A percentile compares a stretch with the other conserved stretches of the same genome.
Conservation (phyloP, 2,329 filamentous ascomycete genomes). For the Colletotrichum melonis region DNA sequence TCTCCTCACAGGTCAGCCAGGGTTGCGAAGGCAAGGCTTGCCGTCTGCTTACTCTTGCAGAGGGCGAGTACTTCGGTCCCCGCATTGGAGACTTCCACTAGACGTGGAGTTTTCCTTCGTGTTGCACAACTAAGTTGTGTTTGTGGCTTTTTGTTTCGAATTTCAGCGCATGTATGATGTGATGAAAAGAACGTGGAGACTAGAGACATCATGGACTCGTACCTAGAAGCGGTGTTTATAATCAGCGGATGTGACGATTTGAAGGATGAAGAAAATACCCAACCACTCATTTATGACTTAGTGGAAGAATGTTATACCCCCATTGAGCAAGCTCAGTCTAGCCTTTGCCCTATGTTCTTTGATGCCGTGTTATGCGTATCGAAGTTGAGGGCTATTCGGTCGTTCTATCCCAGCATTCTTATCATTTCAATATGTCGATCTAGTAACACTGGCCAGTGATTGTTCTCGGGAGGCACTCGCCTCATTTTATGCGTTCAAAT, state of each 20-base stretch:
- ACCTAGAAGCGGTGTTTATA: not conserved
- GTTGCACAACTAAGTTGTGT: not conserved
- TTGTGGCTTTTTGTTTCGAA: not conserved
- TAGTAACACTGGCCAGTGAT: too few relatives aligned
- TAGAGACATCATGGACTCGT: not conserved
- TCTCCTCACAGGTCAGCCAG: not conserved
- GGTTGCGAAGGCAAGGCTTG: constrained; percentile 44
- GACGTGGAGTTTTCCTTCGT: not conserved
- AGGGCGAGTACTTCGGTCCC: constrained; percentile 48
- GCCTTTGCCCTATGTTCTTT: too few relatives aligned
- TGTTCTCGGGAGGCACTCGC: not conserved
- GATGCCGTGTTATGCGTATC: too few relatives aligned
- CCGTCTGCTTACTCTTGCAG: constrained; percentile 37
- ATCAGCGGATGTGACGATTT: constrained; percentile 5
- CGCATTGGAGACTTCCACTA: constrained; percentile 35
- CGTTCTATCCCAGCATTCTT: not conserved
- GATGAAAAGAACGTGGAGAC: constrained; percentile 9
- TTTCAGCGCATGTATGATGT: constrained; percentile 14
- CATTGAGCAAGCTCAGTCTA: not conserved
- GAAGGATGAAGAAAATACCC: constrained; percentile 20
- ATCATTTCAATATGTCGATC: too few relatives aligned
- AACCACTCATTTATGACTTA: constrained; percentile 9
- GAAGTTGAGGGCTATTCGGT: not conserved
- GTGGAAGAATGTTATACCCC: not conserved
- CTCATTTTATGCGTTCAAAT: not conserved